A percentile compares a stretch with the other conserved stretches of the same genome.
These are phyloP conservation scores for Pseudotsuga menziesii DNA, from an alignment of 75 land plant genomes.

Conservation along the genomic window DNA sequence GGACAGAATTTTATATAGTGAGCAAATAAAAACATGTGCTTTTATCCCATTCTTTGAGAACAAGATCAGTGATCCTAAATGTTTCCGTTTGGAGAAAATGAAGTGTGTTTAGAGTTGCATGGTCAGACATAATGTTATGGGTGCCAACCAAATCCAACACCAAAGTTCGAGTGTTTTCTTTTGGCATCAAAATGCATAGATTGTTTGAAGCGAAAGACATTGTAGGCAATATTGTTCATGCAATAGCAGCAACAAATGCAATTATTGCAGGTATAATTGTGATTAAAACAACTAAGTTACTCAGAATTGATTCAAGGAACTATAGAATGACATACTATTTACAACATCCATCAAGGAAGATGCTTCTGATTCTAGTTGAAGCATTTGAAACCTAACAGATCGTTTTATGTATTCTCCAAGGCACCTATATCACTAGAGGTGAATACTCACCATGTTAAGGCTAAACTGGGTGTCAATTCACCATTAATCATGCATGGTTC, in stretches of 20 bases:
- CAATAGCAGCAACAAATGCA: constrained; percentile 99
- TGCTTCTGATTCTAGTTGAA: constrained; percentile 92
- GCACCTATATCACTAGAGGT: constrained; percentile 77
- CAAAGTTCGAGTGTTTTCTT: no score
- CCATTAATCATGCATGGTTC: constrained; percentile 83
- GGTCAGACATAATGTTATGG: no score
- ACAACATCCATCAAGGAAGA: constrained; percentile 73
- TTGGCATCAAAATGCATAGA: constrained; percentile 91
- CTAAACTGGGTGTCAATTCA: constrained; percentile 74
- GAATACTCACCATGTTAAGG: constrained; percentile 55
- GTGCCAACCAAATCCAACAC: no score
- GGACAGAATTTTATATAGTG: no score
- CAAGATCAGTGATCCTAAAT: no score
- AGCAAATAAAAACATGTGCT: no score
- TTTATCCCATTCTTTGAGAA: no score
- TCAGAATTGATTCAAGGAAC: constrained; percentile 42
- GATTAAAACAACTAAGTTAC: constrained; percentile 88
- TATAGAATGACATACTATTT: constrained; percentile 93
- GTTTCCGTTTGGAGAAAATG: no score
- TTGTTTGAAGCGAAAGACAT: constrained; percentile 98
- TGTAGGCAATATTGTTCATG: constrained; percentile 99
- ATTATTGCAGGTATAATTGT: constrained; percentile 93
- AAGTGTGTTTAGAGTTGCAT: no score
- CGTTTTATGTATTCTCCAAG: constrained; percentile 97
- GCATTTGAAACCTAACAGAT: constrained; percentile 78